These are phyloP conservation scores for Eragrostis tef DNA, from an alignment of 202 grass and related monocot species.

Conservation along the genomic window DNA sequence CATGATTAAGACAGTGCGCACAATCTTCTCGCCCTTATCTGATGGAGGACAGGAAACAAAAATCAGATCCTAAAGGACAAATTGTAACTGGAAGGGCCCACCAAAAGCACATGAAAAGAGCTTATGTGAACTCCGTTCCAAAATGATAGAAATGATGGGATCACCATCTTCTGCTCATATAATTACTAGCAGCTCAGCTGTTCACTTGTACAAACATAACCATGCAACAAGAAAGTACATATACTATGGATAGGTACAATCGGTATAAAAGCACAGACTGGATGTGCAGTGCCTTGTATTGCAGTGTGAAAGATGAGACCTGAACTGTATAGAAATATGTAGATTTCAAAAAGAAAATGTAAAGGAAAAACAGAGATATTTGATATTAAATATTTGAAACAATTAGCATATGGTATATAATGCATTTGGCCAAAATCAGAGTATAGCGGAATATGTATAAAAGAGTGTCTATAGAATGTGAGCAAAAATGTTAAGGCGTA, in stretches of 20 bases:
- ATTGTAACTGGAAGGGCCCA: background rate
- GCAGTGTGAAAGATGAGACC: background rate
- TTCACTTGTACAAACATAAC: background rate
- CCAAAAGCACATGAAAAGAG: slow-evolving; percentile 1
- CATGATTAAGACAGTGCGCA: background rate
- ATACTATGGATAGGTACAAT: background rate
- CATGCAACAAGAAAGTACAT: background rate
- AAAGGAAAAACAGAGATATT: background rate
- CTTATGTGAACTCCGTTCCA: background rate
- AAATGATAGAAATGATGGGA: background rate
- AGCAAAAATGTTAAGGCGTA: background rate
- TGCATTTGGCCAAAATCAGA: background rate
- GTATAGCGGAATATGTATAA: background rate
- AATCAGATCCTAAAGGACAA: background rate
- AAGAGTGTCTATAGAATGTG: background rate
- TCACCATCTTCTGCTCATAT: background rate
- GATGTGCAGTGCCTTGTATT: background rate
- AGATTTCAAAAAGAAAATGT: background rate
- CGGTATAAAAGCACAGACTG: background rate
- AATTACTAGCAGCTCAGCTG: background rate
- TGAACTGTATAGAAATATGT: background rate
- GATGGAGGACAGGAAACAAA: background rate
- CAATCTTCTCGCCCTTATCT: slow-evolving; percentile 45
- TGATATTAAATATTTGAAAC: background rate
- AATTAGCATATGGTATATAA: background rate